phyloP scores from a whole-genome alignment of 306 rosid genomes.

The Castanopsis chinensis region DNA sequence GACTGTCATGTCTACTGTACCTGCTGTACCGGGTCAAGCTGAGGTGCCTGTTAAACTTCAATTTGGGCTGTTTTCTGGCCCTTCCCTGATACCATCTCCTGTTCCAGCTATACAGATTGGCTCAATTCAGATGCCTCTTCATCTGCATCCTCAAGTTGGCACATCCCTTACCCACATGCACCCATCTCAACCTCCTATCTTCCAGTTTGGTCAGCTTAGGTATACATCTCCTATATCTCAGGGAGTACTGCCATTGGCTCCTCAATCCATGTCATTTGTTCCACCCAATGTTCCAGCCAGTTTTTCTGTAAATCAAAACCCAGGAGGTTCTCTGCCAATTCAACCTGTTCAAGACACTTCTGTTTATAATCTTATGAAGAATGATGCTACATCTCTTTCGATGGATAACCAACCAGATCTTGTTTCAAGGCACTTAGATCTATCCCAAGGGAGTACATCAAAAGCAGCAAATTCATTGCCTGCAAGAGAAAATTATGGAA shows the following conservation, averaged over 20 bases:
- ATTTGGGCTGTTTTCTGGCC: constrained; percentile 96
- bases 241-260: constrained; percentile 77
- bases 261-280: constrained; percentile 74
- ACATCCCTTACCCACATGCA: constrained; percentile 74
- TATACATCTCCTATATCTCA: constrained; percentile 72
- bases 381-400: constrained; percentile 36
- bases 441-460: constrained; percentile 40
- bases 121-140: constrained; percentile 98
- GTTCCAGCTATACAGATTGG: constrained; percentile 97
- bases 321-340: constrained; percentile 52
- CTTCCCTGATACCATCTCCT: constrained; percentile 93
- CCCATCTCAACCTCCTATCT: constrained; percentile 77
- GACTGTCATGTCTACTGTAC: constrained; percentile 38
- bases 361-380: constrained; percentile 39
- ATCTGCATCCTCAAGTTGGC: constrained; percentile 77
- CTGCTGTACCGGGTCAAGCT: constrained; percentile 57
- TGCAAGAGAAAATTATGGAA: constrained; percentile 39
- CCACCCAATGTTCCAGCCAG: constrained; percentile 60
- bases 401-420: constrained; percentile 45
- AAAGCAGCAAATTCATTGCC: constrained; percentile 24
- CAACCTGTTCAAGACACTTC: constrained; percentile 54
- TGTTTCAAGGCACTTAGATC: constrained; percentile 42
- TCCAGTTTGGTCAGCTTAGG: constrained; percentile 96
- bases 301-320: constrained; percentile 55
- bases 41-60: constrained; percentile 87